Percentiles rank a stretch among this genome's conserved stretches.
Conservation (phyloP, 176 grass and related monocot species). For the Carex kokanica region DNA sequence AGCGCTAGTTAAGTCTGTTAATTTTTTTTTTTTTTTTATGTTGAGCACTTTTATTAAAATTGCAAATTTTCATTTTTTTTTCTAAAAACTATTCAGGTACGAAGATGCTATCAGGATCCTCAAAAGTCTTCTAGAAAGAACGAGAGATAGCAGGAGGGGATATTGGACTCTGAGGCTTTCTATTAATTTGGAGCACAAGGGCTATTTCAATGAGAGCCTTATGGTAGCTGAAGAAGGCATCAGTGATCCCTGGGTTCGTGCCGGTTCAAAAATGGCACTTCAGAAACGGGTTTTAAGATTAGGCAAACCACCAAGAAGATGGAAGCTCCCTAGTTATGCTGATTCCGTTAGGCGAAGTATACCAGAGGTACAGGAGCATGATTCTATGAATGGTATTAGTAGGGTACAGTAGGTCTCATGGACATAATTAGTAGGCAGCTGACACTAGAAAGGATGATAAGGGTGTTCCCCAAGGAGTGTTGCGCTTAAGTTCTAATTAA, state of each 20-base stretch:
- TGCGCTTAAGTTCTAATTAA: background rate
- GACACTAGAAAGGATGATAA: background rate
- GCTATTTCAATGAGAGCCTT: slow-evolving; percentile 65
- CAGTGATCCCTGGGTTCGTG: slow-evolving; percentile 65
- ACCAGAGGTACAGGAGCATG: slow-evolving; percentile 46
- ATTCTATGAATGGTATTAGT: background rate
- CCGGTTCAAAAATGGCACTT: slow-evolving; percentile 72
- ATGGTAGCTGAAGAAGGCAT: slow-evolving; percentile 69
- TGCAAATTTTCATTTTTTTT: background rate
- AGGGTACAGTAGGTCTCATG: background rate
- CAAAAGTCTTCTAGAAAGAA: slow-evolving; percentile 51
- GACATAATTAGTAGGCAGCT: background rate
- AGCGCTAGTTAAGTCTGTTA: background rate
- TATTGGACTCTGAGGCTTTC: slow-evolving; percentile 84
- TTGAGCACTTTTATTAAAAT: background rate
- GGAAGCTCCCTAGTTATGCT: slow-evolving; percentile 81
- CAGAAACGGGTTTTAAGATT: slow-evolving; percentile 74
- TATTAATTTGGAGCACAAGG: slow-evolving; percentile 85
- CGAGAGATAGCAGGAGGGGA: slow-evolving; percentile 53
- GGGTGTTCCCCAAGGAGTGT: background rate
- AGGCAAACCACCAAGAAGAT: slow-evolving; percentile 80
- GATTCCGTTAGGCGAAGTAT: slow-evolving; percentile 58
- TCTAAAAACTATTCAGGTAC: slow-evolving; percentile 44
- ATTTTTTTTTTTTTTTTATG: too few species aligned
- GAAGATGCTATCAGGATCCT: slow-evolving; percentile 76